Evolutionary conservation across 371 early-diverging fungal species (phyloP), one percentile per base, ranked within the genome.

Genomic region (Mucor racemosus): DNA sequence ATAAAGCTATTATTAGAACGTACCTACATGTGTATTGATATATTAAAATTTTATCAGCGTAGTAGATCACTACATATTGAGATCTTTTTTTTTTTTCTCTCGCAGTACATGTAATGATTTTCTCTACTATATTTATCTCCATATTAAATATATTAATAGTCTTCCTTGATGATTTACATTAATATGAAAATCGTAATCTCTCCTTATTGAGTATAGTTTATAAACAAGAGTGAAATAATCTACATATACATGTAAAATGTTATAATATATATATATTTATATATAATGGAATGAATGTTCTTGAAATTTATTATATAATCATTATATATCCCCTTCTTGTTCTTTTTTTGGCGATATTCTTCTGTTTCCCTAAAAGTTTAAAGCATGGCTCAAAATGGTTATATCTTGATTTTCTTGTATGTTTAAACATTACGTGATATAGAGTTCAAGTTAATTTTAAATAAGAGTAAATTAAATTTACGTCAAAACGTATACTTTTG

Each of bases 121-220:
- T 15, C 44, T 44, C 50, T 50, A 50, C 50, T 50, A 50, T 21
- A 50, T 50, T 50, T 50, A 26, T 50, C 50, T 50, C 50, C 17
- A 48, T 50, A 50, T 50, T 50, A 50, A 50, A 21, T 50, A 50
- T 50, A 50, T 50, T 50, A 50, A 50, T 50, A 50, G 50, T 19
- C 50, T 50, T 50, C 21, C 50, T 50, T 50, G 50, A 50, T 21
- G 50, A 50, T 50, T 50, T 26, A 50, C 50, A 50, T 50, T 50
- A 50, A 50, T 50, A 50, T 50, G 13, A 44, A 50, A 50, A 10
- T 26, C 50, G 50, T 21, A 50, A 50, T 50, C 50, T 50, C 50
- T 50, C 50, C 50, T 50, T 50, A 50, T 50, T 50, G 9, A 50
- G 50, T 21, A 50, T 50, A 50, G 50, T 26, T 38, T 38, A 38